Evolutionary conservation across 2,329 filamentous ascomycete genomes (phyloP).

Genomic region (Aspergillus bombycis): DNA sequence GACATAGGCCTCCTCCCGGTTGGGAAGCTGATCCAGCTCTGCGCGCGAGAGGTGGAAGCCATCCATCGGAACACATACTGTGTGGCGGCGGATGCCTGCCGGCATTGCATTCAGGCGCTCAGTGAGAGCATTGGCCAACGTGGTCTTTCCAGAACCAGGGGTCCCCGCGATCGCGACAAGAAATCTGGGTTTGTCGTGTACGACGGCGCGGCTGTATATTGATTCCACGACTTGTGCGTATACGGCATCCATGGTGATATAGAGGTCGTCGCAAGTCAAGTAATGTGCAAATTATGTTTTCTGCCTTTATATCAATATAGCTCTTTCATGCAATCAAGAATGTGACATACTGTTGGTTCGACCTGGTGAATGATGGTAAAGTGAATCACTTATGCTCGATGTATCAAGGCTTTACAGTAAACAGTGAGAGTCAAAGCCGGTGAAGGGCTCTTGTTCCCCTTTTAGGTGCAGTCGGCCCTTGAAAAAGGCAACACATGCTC

Average conservation of each 20-base stretch:
- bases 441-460: too few species aligned
- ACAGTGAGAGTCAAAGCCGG: too few species aligned
- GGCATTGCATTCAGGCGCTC: not conserved
- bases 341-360: not conserved
- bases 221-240: not conserved
- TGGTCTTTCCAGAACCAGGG: not conserved
- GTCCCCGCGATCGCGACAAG: not conserved
- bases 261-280: too few species aligned
- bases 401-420: not conserved
- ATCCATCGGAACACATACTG: not conserved
- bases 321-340: not conserved
- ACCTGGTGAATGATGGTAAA: not conserved
- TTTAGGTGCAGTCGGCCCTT: not conserved
- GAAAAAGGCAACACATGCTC: not conserved
- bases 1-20: not conserved
- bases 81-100: not conserved
- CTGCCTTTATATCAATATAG: not conserved
- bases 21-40: not conserved
- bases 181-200: not conserved
- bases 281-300: not conserved
- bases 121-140: not conserved
- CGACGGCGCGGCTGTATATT: not conserved
- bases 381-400: not conserved
- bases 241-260: not conserved
- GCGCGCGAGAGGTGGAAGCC: not conserved